These are phyloP conservation scores for Emergomyces africanus DNA, from an alignment of 2,329 filamentous ascomycete species.

Conservation along the genomic window DNA sequence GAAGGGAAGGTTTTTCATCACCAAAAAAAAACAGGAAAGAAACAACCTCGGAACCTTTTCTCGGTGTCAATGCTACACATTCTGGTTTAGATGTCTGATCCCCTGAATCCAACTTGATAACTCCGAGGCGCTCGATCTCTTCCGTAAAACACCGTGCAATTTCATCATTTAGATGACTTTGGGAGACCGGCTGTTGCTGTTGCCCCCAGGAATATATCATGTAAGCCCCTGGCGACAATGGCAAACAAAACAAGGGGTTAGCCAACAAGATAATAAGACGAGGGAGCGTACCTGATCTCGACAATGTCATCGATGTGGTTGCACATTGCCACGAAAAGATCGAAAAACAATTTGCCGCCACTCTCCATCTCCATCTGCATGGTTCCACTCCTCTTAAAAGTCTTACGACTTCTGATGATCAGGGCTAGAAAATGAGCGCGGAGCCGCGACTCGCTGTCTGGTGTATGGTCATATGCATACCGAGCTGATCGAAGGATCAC, in stretches of 20 bases:
- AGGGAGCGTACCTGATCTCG: conserved; percentile 57
- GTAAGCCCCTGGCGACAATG: conserved; percentile 12
- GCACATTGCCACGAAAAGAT: conserved; percentile 95
- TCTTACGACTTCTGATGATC: conserved; percentile 94
- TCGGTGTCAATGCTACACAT: conserved; percentile 22
- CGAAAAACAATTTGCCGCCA: conserved; percentile 92
- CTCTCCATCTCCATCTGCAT: conserved; percentile 99
- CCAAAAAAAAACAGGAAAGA: conserved; percentile 12
- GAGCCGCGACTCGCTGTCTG: conserved; percentile 80
- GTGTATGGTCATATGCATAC: conserved; percentile 92
- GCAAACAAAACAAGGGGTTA: conserved; percentile 8
- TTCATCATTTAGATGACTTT: conserved; percentile 37
- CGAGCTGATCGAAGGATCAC: conserved; percentile 86
- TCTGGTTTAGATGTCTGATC: conserved; percentile 23
- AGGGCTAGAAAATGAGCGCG: conserved; percentile 95
- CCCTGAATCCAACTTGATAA: conserved; percentile 16
- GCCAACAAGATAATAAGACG: conserved; percentile 7
- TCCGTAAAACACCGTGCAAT: conserved; percentile 17
- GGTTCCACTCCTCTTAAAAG: conserved; percentile 94
- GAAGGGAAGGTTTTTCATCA: conserved; percentile 21
- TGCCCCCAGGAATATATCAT: conserved; percentile 4
- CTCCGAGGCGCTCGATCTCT: conserved; percentile 23
- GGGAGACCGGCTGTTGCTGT: conserved; percentile 40
- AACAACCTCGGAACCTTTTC: conserved; percentile 11
- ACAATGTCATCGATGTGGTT: conserved; percentile 96